These are phyloP conservation scores for Collybia nuda DNA, from an alignment of 768 basidiomycete species.

Conservation along the genomic window DNA sequence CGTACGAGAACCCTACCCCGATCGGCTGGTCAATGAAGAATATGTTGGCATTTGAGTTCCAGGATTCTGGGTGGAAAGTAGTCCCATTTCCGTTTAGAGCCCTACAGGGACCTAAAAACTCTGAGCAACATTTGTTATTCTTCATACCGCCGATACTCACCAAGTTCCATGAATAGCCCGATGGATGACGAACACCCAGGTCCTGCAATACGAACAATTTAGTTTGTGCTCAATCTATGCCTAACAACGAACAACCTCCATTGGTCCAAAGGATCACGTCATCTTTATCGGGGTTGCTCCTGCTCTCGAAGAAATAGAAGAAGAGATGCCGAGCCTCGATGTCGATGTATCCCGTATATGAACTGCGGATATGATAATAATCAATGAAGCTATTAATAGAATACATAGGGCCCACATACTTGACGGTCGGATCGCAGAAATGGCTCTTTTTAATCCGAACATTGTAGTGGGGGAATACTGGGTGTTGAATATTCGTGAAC, in stretches of 20 bases:
- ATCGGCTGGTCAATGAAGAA: slow-evolving; percentile 66
- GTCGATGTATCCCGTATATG: slow-evolving; percentile 1
- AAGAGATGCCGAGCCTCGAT: slow-evolving; percentile 59
- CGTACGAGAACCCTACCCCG: slow-evolving; percentile 63
- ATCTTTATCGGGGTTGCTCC: slow-evolving; percentile 57
- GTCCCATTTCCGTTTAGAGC: slow-evolving; percentile 51
- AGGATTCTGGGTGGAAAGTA: slow-evolving; percentile 56
- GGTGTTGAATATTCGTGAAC: slow-evolving; percentile 42
- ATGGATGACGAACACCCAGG: slow-evolving; percentile 31
- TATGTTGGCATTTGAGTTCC: slow-evolving; percentile 68
- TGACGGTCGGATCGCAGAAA: slow-evolving; percentile 62
- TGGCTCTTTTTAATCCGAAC: slow-evolving; percentile 60
- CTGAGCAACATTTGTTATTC: not conserved
- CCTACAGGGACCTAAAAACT: slow-evolving; percentile 60
- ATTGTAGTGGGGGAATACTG: slow-evolving; percentile 47
- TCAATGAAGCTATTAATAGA: not conserved
- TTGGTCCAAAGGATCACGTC: slow-evolving; percentile 62
- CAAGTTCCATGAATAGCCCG: slow-evolving; percentile 70
- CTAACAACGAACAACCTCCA: slow-evolving; percentile 30
- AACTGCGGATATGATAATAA: not conserved
- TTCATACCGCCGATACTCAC: slow-evolving; percentile 35
- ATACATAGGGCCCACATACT: slow-evolving; percentile 27
- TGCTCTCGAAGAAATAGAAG: slow-evolving; percentile 79
- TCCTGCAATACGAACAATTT: slow-evolving; percentile 23
- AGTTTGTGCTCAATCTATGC: not conserved